Evolutionary conservation across 768 basidiomycete genomes (phyloP), one percentile per base, ranked within the genome.

Genomic region (Kwoniella europaea): DNA sequence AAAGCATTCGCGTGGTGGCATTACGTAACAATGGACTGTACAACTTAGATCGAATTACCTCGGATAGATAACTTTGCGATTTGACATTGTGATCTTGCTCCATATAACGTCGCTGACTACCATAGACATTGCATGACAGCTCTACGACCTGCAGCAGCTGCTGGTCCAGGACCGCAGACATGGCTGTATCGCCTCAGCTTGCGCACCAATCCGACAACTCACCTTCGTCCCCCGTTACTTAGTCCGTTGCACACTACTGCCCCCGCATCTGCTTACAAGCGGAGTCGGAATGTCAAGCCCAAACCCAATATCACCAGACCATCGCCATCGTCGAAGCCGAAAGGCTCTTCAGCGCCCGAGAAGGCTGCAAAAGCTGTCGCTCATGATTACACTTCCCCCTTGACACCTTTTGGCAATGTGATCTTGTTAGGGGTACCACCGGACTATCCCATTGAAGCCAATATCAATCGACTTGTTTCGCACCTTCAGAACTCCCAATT

Each of bases 101-200:
- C 3, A 35, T 9, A 7, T 5, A 35, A 7, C 3, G 7, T 35
- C 35, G 35, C 6, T 35, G 35, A 35, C 35, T 9, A 10, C 41
- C 16, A 15, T 24, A 15, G 24, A 13, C 7, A 62, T 29, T 35
- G 67, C 20, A 68, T 68, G 67, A 24, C 58, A 13, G 59, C 50
- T 12, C n/a, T 61, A 13, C 20, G 44, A 61, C 20, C 53, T 10
- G 3, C 42, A 1, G 29, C 54, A 9, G 41, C 42, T 6, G 54
- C 63, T 10, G 69, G 62, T 15, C 69, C 63, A 16, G 69, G 63
- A 60, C 63, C 69, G 15, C 62, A 65, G 16, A 70, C 62, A 60
- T 60, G 42, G 63, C 52, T 59, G 3, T 65, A 70, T 56, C 53
- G 67, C 2, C 27, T 42, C 0, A 62, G 52, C 12, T 20, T 55